phyloP scores from a whole-genome alignment of 805 yeast genomes.

The Isabelozyma rhagii region DNA sequence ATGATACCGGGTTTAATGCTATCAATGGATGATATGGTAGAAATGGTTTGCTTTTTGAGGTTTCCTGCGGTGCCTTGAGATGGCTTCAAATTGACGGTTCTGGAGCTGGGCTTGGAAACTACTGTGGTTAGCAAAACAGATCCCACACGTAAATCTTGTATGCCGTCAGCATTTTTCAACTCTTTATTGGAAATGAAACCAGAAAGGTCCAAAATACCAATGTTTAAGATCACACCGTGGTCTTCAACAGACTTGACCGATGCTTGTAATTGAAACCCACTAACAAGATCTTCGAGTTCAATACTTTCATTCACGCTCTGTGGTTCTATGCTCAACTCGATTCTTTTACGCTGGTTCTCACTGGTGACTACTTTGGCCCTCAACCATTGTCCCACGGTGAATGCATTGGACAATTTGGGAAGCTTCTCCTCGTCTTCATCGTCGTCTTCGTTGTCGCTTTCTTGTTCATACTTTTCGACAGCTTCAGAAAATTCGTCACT shows the following conservation, averaged over 20 bases:
- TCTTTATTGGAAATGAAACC: slow-evolving; percentile 81
- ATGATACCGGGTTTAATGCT: slow-evolving; percentile 82
- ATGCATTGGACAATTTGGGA: slow-evolving; percentile 55
- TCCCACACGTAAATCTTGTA: slow-evolving; percentile 50
- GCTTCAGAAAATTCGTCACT: slow-evolving; percentile 58
- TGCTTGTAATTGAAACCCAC: slow-evolving; percentile 70
- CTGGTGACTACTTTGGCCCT: slow-evolving; percentile 67
- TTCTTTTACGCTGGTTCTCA: slow-evolving; percentile 53
- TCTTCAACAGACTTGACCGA: slow-evolving; percentile 82
- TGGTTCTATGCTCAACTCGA: slow-evolving; percentile 75
- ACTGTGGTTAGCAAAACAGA: slow-evolving; percentile 65
- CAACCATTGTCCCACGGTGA: slow-evolving; percentile 79
- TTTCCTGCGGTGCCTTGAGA: slow-evolving; percentile 30
- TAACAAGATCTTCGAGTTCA: slow-evolving; percentile 59
- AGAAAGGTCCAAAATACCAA: slow-evolving; percentile 54
- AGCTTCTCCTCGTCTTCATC: slow-evolving; percentile 38
- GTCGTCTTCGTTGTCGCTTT: slow-evolving; percentile 31
- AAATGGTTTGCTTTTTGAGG: slow-evolving; percentile 45
- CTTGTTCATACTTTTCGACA: slow-evolving; percentile 47
- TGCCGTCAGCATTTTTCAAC: slow-evolving; percentile 34
- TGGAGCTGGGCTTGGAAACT: slow-evolving; percentile 38
- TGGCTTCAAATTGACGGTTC: slow-evolving; percentile 60
- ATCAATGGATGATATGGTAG: slow-evolving; percentile 68
- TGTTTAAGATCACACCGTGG: slow-evolving; percentile 77
- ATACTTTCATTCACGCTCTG: slow-evolving; percentile 60